phyloP scores from a whole-genome alignment of 345 rosid species.

The Barbarea vulgaris region DNA sequence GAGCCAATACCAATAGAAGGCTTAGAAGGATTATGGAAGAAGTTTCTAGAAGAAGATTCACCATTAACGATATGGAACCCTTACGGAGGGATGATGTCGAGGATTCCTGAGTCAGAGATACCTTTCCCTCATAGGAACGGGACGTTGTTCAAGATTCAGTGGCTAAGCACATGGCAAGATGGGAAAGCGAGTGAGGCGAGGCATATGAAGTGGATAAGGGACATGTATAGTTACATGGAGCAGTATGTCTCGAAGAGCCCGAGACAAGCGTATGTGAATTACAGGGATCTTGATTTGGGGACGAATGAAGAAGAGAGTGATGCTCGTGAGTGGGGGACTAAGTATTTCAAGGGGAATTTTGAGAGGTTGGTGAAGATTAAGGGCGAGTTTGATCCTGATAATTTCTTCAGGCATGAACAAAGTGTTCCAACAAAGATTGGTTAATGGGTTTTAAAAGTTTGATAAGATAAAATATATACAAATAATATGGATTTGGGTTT shows the following conservation, averaged over 20 bases:
- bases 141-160: conserved; percentile 40
- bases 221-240: conserved; percentile 42
- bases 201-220: conserved; percentile 44
- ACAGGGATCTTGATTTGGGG: conserved; percentile 45
- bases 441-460: background rate
- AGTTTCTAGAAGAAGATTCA: conserved; percentile 24
- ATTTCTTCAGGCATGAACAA: conserved; percentile 64
- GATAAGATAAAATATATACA: background rate
- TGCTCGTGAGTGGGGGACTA: conserved; percentile 55
- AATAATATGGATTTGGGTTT: conserved; percentile 12
- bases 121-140: conserved; percentile 46
- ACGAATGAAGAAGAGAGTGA: conserved; percentile 31
- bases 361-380: conserved; percentile 52
- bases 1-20: conserved; percentile 40
- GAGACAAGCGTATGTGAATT: conserved; percentile 40
- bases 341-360: conserved; percentile 58
- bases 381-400: conserved; percentile 54
- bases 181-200: conserved; percentile 28
- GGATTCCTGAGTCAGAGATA: conserved; percentile 38
- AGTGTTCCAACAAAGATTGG: conserved; percentile 53
- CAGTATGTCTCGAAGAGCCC: conserved; percentile 37
- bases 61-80: conserved; percentile 42
- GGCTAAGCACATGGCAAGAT: conserved; percentile 36
- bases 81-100: conserved; percentile 44
- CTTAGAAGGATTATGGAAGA: conserved; percentile 39